Percentiles rank a stretch among this genome's conserved stretches.
Evolutionary conservation across 2,329 filamentous ascomycete species (phyloP).

Genomic region (Arachnomyces sp.): DNA sequence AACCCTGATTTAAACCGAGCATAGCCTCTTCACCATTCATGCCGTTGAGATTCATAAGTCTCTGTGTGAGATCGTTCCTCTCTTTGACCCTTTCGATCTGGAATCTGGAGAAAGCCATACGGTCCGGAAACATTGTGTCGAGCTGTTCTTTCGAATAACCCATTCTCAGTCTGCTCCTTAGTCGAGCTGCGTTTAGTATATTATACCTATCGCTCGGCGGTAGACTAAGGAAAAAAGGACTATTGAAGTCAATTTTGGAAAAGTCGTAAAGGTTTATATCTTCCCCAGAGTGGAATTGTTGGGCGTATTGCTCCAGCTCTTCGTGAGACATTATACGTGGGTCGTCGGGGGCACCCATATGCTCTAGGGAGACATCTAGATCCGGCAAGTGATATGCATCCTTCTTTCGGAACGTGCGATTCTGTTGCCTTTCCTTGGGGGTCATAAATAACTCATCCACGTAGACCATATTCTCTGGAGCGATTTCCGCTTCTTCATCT

Average conservation of each 20-base stretch:
- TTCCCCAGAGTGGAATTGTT: constrained; percentile 84
- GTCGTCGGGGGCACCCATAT: constrained; percentile 85
- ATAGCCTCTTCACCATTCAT: constrained; percentile 72
- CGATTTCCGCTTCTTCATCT: constrained; percentile 52
- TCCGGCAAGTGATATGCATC: constrained; percentile 95
- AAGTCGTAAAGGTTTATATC: constrained; percentile 89
- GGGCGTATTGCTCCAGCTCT: constrained; percentile 86
- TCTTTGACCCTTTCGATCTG: constrained; percentile 92
- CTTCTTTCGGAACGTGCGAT: constrained; percentile 75
- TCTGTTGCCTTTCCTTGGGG: constrained; percentile 62
- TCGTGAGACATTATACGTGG: constrained; percentile 93
- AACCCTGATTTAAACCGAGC: constrained; percentile 50
- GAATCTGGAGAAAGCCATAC: constrained; percentile 94
- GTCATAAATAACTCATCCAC: constrained; percentile 83
- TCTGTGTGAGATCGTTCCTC: constrained; percentile 86
- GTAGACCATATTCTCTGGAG: constrained; percentile 70
- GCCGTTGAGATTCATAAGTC: constrained; percentile 87
- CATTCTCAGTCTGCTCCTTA: constrained; percentile 86
- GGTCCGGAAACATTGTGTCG: constrained; percentile 91
- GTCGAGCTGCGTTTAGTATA: constrained; percentile 84
- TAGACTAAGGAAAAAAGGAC: constrained; percentile 86
- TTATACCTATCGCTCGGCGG: constrained; percentile 91
- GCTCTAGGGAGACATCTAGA: constrained; percentile 64
- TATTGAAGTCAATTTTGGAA: constrained; percentile 96
- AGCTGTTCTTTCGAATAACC: constrained; percentile 93